phyloP scores from a whole-genome alignment of 164 flowering plant species.

The Annona squamosa region DNA sequence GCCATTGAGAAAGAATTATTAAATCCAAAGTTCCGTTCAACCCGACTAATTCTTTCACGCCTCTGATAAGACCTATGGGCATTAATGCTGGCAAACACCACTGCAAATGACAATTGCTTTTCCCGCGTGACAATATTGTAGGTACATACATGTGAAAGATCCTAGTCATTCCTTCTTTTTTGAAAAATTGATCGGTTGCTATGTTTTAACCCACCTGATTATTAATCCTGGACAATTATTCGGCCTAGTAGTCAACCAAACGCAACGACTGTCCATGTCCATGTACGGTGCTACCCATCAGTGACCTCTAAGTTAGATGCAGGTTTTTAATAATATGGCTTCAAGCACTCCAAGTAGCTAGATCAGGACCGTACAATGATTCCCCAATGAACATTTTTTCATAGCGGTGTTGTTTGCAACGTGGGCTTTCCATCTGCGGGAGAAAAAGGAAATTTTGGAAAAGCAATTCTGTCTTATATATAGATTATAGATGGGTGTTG shows the following conservation, averaged over 20 bases:
- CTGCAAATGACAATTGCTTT: neutral
- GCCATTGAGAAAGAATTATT: conserved; percentile 7
- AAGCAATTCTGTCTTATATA: neutral
- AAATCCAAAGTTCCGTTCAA: neutral
- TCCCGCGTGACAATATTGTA: neutral
- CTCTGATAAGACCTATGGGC: neutral
- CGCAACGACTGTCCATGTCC: too few species aligned
- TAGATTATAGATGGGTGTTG: neutral
- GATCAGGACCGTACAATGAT: neutral
- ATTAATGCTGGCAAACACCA: neutral
- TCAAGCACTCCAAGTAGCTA: neutral
- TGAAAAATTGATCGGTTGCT: too few species aligned
- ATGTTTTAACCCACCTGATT: too few species aligned
- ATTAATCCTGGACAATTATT: too few species aligned
- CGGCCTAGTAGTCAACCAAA: too few species aligned
- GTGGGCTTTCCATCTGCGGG: neutral
- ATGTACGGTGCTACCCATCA: too few species aligned
- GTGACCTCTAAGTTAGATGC: too few species aligned
- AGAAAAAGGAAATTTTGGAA: neutral
- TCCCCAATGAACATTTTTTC: neutral
- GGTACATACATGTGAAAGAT: neutral
- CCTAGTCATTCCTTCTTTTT: neutral
- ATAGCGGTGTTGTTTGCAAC: neutral
- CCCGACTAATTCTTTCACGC: neutral
- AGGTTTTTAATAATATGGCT: neutral